Evolutionary conservation across 73 alveolate species (phyloP).

Genomic region (Diophrys appendiculata): DNA sequence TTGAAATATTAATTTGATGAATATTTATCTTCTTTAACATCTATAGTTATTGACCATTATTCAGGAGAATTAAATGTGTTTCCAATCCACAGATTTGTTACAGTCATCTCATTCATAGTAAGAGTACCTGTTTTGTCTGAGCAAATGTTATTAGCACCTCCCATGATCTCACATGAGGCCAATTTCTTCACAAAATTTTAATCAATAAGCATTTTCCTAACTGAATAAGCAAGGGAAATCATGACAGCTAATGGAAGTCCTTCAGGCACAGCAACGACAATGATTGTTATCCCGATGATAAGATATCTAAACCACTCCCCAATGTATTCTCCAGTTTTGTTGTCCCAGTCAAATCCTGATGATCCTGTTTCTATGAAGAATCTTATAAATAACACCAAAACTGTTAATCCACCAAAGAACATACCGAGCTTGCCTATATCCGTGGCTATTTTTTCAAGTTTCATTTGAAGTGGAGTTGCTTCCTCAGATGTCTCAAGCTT

Average conservation of each 20-base stretch:
- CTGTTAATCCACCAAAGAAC: constrained; percentile 82
- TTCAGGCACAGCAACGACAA: constrained; percentile 97
- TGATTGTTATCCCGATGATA: constrained; percentile 84
- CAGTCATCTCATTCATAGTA: constrained; percentile 37
- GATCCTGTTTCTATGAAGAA: constrained; percentile 48
- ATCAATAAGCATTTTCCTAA: constrained; percentile 90
- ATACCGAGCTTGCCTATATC: constrained; percentile 91
- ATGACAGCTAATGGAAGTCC: constrained; percentile 97
- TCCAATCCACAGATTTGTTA: constrained; percentile 30
- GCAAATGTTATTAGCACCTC: constrained; percentile 97
- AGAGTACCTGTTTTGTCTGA: constrained; percentile 69
- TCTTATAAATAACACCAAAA: constrained; percentile 71
- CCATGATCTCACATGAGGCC: constrained; percentile 97
- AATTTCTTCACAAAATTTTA: constrained; percentile 90
- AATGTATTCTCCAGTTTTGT: constrained; percentile 55
- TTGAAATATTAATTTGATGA: too few relatives aligned
- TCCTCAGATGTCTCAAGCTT: constrained; percentile 42
- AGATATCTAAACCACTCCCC: constrained; percentile 74
- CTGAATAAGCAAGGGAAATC: constrained; percentile 90
- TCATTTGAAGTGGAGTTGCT: constrained; percentile 92
- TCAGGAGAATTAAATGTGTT: too few relatives aligned
- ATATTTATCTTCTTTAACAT: too few relatives aligned
- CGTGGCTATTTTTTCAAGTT: constrained; percentile 91
- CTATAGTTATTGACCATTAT: too few relatives aligned
- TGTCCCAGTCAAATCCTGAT: constrained; percentile 32